Evolutionary conservation across 2,329 filamentous ascomycete species (phyloP).

Genomic region (Keithomyces neogunnii): DNA sequence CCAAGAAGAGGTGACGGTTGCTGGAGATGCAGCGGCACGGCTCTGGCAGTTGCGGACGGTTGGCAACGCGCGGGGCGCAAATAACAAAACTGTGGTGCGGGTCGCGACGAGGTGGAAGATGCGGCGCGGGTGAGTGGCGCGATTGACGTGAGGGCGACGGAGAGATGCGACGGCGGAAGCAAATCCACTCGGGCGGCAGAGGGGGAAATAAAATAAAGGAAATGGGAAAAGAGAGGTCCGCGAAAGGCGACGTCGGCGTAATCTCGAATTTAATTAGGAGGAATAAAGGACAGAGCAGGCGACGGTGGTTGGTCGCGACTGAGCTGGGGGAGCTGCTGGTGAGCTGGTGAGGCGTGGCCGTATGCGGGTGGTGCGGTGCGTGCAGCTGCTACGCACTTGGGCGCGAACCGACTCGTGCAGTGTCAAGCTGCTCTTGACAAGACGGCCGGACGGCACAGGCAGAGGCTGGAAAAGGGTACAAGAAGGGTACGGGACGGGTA

Average conservation of each 20-base stretch:
- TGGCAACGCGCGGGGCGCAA: slow-evolving; percentile 5
- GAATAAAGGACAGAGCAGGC: slow-evolving; percentile 1
- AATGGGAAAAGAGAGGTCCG: not conserved
- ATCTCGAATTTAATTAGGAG: not conserved
- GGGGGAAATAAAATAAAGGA: not conserved
- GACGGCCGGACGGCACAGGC: not conserved
- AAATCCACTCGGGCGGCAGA: not conserved
- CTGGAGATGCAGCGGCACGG: not conserved
- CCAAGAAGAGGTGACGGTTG: not conserved
- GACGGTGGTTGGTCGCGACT: slow-evolving; percentile 9
- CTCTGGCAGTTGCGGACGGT: slow-evolving; percentile 4
- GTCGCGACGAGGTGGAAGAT: slow-evolving; percentile 1
- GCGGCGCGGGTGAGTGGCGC: slow-evolving; percentile 7
- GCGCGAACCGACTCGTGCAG: too few relatives aligned
- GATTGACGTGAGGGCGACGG: not conserved
- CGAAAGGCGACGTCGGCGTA: not conserved
- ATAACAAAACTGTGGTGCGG: slow-evolving; percentile 1
- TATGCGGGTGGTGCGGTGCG: slow-evolving; percentile 3
- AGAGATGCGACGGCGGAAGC: not conserved
- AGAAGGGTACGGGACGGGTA: not conserved
- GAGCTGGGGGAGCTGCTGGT: not conserved
- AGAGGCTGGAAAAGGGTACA: slow-evolving; percentile 1
- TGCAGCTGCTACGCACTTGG: not conserved
- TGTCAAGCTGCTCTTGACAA: not conserved
- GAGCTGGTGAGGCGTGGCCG: not conserved